phyloP scores from a whole-genome alignment of 2,329 filamentous ascomycete species.

The Trichoderma cornu-damae region DNA sequence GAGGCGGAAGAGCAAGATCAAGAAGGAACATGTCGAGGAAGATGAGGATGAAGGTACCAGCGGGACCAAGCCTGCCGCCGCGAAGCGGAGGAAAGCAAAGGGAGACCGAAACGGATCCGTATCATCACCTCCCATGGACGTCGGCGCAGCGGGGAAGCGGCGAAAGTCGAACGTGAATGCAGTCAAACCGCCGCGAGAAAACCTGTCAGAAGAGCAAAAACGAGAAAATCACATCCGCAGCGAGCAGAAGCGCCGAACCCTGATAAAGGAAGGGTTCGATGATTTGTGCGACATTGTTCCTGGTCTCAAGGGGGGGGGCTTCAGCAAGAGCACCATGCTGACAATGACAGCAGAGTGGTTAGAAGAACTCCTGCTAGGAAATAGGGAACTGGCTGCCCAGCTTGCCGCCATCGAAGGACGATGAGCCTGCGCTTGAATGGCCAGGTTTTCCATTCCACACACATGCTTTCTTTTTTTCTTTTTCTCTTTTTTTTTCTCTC shows the following conservation, averaged over 20 bases:
- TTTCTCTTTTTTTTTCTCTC: neutral
- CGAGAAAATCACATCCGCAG: slow-evolving; percentile 81
- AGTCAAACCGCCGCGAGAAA: slow-evolving; percentile 54
- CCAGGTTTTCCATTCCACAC: neutral
- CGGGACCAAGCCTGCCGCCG: slow-evolving; percentile 31
- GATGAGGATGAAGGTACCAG: slow-evolving; percentile 38
- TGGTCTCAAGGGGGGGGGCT: slow-evolving; percentile 64
- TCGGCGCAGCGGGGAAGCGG: slow-evolving; percentile 39
- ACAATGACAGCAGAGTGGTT: slow-evolving; percentile 72
- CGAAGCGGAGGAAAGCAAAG: slow-evolving; percentile 47
- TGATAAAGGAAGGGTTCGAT: slow-evolving; percentile 78
- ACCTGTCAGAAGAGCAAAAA: slow-evolving; percentile 76
- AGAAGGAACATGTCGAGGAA: slow-evolving; percentile 39
- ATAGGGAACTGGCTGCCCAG: slow-evolving; percentile 54
- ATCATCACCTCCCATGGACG: slow-evolving; percentile 28
- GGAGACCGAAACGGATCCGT: slow-evolving; percentile 33
- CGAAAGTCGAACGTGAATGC: slow-evolving; percentile 44
- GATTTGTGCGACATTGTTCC: slow-evolving; percentile 74
- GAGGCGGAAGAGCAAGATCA: slow-evolving; percentile 50
- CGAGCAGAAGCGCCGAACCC: slow-evolving; percentile 77
- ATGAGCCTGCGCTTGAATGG: slow-evolving; percentile 5
- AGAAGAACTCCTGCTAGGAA: slow-evolving; percentile 66
- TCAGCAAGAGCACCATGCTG: slow-evolving; percentile 79
- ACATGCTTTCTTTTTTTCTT: neutral
- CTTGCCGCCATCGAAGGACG: slow-evolving; percentile 37